Evolutionary conservation across 129 eudicot genomes (phyloP).

Genomic region (Cynara cardunculus): DNA sequence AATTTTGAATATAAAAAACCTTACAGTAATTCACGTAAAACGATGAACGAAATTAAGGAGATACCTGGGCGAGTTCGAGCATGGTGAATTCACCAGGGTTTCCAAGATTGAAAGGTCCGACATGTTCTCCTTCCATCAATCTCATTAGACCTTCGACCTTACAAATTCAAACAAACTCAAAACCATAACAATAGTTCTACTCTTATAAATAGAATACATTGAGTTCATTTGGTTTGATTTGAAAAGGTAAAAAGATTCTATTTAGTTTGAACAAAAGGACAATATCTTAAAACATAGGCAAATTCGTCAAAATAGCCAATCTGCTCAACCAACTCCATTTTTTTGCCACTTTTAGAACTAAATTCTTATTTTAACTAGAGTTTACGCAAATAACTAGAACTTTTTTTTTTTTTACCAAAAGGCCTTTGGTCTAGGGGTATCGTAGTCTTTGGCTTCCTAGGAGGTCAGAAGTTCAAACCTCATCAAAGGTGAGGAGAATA

Average conservation of each 20-base stretch:
- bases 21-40: neutral
- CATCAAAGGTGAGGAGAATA: no score
- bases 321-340: no score
- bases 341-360: no score
- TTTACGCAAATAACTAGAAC: no score
- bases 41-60: neutral
- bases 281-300: no score
- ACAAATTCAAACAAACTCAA: neutral
- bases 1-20: neutral
- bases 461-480: no score
- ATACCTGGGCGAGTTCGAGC: constrained; percentile 98
- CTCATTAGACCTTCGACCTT: constrained; percentile 97
- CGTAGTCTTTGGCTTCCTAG: no score
- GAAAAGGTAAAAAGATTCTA: neutral
- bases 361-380: no score
- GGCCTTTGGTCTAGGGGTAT: no score
- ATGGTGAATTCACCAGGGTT: constrained; percentile 98
- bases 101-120: constrained; percentile 95
- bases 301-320: no score
- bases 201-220: no score
- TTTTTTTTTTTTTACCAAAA: no score
- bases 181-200: neutral
- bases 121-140: constrained; percentile 97
- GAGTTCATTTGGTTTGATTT: neutral
- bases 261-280: neutral